Percentiles rank a stretch among this genome's conserved stretches.
phyloP scores from a whole-genome alignment of 2,329 filamentous ascomycete genomes.

The Drechmeria coniospora region DNA sequence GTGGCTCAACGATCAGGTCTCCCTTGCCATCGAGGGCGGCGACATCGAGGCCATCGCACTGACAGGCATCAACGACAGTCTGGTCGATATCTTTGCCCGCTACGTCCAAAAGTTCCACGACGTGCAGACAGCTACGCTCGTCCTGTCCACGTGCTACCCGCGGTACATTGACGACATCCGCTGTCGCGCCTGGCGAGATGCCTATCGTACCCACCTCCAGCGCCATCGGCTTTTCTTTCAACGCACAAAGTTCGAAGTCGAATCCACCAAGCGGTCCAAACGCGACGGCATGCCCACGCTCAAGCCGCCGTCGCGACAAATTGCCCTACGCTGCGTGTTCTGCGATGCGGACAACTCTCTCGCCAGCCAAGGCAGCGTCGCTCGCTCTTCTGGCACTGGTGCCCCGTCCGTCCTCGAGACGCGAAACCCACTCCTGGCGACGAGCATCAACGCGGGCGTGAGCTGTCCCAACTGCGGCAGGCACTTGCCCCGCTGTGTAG shows the following conservation, averaged over 20 bases:
- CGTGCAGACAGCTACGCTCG: conserved; percentile 62
- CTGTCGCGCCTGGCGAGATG: conserved; percentile 56
- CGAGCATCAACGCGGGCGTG: conserved; percentile 43
- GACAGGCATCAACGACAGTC: conserved; percentile 57
- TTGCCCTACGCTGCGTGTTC: conserved; percentile 62
- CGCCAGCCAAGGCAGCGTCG: conserved; percentile 19
- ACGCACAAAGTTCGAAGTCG: conserved; percentile 63
- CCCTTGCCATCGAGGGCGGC: conserved; percentile 45
- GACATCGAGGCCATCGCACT: conserved; percentile 66
- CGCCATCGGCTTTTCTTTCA: conserved; percentile 60
- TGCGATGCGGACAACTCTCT: conserved; percentile 49
- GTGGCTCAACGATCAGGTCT: conserved; percentile 54
- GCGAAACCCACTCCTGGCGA: conserved; percentile 41
- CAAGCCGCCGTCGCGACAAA: conserved; percentile 49
- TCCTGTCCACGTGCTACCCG: conserved; percentile 59
- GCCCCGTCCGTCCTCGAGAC: conserved; percentile 14
- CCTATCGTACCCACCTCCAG: conserved; percentile 57
- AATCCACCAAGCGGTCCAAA: conserved; percentile 55
- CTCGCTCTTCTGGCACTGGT: no score
- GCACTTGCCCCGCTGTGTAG: conserved; percentile 50
- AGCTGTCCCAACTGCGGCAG: conserved; percentile 52
- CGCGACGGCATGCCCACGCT: conserved; percentile 47
- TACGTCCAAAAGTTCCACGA: conserved; percentile 65
- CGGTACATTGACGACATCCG: conserved; percentile 65
- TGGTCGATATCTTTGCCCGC: conserved; percentile 60